Conservation (phyloP, 2,329 filamentous ascomycete genomes). For the Drechslerella stenobrocha region DNA sequence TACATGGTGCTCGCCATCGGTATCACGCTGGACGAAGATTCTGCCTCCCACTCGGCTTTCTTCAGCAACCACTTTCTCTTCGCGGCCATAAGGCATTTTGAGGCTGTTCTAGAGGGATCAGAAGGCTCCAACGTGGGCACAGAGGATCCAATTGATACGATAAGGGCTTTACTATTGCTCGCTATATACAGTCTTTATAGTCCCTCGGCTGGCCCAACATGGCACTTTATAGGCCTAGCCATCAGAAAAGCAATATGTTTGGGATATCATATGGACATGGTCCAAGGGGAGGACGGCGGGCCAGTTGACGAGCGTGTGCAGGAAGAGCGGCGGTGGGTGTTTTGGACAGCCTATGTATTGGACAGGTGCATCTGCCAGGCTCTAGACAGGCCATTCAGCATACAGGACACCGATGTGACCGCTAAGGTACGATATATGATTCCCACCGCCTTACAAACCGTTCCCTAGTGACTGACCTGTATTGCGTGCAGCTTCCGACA, state of each 20-base stretch:
- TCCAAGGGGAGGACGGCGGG: slow-evolving; percentile 38
- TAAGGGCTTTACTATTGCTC: slow-evolving; percentile 37
- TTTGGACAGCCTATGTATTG: slow-evolving; percentile 46
- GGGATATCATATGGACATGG: slow-evolving; percentile 48
- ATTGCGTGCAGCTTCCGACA: slow-evolving; percentile 19
- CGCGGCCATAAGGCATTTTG: slow-evolving; percentile 46
- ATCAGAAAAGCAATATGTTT: slow-evolving; percentile 45
- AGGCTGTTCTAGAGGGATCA: slow-evolving; percentile 43
- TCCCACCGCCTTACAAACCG: no score
- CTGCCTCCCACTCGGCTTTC: slow-evolving; percentile 39
- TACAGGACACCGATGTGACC: slow-evolving; percentile 46
- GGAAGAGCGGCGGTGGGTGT: slow-evolving; percentile 45
- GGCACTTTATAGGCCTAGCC: slow-evolving; percentile 46
- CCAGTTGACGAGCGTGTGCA: slow-evolving; percentile 40
- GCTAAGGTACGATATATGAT: slow-evolving; percentile 14
- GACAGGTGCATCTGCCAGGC: slow-evolving; percentile 48
- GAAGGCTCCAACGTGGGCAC: slow-evolving; percentile 41
- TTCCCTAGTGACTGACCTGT: no score
- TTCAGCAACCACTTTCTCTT: slow-evolving; percentile 48
- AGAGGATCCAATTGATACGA: slow-evolving; percentile 47
- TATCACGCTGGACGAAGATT: slow-evolving; percentile 45
- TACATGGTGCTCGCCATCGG: slow-evolving; percentile 48
- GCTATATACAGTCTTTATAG: slow-evolving; percentile 46
- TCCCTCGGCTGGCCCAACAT: slow-evolving; percentile 43
- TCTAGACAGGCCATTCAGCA: slow-evolving; percentile 42